These are phyloP conservation scores for Cyanodermella asteris DNA, from an alignment of 2,329 filamentous ascomycete genomes.

Conservation along the genomic window DNA sequence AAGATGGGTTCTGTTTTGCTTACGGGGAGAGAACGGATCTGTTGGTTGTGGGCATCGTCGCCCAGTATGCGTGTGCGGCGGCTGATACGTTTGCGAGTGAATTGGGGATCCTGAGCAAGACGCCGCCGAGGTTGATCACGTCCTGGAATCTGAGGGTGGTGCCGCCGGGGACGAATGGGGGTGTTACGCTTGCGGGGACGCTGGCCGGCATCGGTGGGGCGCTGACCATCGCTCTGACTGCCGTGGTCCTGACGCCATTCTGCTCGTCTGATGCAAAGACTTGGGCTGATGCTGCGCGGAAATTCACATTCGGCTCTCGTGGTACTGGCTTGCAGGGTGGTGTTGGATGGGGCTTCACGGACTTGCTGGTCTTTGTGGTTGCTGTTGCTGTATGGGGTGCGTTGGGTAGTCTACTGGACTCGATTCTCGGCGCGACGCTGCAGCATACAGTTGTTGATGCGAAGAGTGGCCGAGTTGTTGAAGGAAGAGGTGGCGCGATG, in stretches of 20 bases:
- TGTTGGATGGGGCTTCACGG: conserved; percentile 31
- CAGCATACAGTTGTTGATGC: conserved; percentile 76
- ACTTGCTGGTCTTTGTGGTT: conserved; percentile 25
- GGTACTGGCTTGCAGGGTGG: conserved; percentile 18
- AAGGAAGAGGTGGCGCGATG: conserved; percentile 53
- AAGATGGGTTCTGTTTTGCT: background rate
- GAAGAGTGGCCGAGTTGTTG: conserved; percentile 66
- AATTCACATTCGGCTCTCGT: conserved; percentile 9
- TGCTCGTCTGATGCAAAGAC: conserved; percentile 23
- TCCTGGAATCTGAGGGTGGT: conserved; percentile 55
- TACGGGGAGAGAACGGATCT: conserved; percentile 13
- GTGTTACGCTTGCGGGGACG: conserved; percentile 57
- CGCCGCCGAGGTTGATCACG: conserved; percentile 64
- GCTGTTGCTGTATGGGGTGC: conserved; percentile 50
- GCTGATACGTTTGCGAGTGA: conserved; percentile 92
- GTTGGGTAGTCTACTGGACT: conserved; percentile 68
- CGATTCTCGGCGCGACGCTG: conserved; percentile 60
- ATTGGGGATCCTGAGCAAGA: conserved; percentile 67
- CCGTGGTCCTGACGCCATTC: conserved; percentile 47
- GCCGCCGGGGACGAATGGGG: conserved; percentile 81
- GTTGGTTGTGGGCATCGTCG: conserved; percentile 25
- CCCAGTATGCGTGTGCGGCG: conserved; percentile 73
- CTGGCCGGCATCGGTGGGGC: conserved; percentile 53
- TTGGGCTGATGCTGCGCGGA: too few species aligned
- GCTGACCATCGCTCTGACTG: conserved; percentile 43